These are phyloP conservation scores for Psilocybe tampanensis DNA, from an alignment of 768 basidiomycete species.

Conservation along the genomic window DNA sequence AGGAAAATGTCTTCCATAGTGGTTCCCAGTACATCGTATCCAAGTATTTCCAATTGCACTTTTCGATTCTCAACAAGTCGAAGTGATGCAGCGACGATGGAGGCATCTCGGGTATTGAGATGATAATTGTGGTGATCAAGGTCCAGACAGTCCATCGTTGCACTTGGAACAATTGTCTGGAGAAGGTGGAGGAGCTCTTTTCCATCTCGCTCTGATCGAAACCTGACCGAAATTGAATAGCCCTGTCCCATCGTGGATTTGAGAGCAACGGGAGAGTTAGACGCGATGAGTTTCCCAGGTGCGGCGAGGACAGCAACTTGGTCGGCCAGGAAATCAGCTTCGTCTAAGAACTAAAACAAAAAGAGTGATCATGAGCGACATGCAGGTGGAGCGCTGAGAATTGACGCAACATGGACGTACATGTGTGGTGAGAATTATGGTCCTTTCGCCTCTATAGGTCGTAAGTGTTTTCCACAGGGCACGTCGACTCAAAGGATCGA, in stretches of 20 bases:
- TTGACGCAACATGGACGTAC: conserved; percentile 35
- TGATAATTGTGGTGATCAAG: conserved; percentile 51
- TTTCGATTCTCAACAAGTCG: conserved; percentile 48
- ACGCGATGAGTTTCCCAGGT: conserved; percentile 76
- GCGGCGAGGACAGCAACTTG: conserved; percentile 74
- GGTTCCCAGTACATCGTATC: conserved; percentile 71
- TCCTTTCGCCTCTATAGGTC: conserved; percentile 62
- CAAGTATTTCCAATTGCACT: conserved; percentile 37
- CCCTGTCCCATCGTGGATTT: conserved; percentile 74
- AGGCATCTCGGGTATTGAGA: conserved; percentile 61
- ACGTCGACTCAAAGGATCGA: conserved; percentile 79
- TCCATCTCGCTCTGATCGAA: conserved; percentile 27
- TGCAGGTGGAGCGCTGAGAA: background rate
- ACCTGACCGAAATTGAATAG: conserved; percentile 62
- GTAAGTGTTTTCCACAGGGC: conserved; percentile 78
- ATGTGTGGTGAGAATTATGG: conserved; percentile 80
- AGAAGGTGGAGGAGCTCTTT: conserved; percentile 45
- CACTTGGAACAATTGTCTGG: conserved; percentile 44
- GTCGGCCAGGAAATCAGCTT: conserved; percentile 79
- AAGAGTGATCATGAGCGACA: background rate
- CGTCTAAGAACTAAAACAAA: conserved; percentile 62
- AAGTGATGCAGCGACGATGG: conserved; percentile 56
- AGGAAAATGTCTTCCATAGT: conserved; percentile 85
- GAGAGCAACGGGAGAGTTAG: conserved; percentile 70
- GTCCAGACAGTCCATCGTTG: conserved; percentile 42